A percentile compares a stretch with the other conserved stretches of the same genome.
These are phyloP conservation scores for Aspergillus sp. DNA, from an alignment of 2,329 filamentous ascomycete species.

Conservation along the genomic window DNA sequence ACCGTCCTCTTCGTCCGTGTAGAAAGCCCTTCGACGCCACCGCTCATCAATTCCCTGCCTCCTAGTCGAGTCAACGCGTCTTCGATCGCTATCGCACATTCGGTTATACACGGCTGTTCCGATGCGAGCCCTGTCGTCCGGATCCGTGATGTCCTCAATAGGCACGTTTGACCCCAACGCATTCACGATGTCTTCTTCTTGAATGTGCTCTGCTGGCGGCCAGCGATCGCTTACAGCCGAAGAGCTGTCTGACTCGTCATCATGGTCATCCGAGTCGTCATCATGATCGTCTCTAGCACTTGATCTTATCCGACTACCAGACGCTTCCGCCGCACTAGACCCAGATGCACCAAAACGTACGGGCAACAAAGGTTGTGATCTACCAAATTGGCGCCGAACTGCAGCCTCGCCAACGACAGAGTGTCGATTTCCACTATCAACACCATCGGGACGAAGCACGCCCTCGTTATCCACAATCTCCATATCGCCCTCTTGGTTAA, in stretches of 20 bases:
- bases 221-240: constrained; percentile 34
- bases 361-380: constrained; percentile 33
- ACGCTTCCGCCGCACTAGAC: constrained; percentile 11
- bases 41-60: constrained; percentile 60
- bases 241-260: constrained; percentile 24
- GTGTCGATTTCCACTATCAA: constrained; percentile 61
- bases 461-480: constrained; percentile 61
- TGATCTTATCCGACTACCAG: constrained; percentile 14
- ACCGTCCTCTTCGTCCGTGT: constrained; percentile 83
- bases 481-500: constrained; percentile 62
- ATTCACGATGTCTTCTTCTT: constrained; percentile 40
- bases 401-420: constrained; percentile 57
- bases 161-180: constrained; percentile 44
- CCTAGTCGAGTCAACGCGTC: constrained; percentile 38
- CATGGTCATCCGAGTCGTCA: constrained; percentile 9
- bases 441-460: constrained; percentile 59
- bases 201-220: constrained; percentile 41
- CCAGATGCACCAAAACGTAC: constrained; percentile 24
- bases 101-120: constrained; percentile 38
- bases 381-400: constrained; percentile 36
- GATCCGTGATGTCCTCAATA: constrained; percentile 43
- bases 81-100: constrained; percentile 40
- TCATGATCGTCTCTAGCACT: constrained; percentile 19
- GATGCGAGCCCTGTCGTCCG: constrained; percentile 42
- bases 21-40: constrained; percentile 77